Conservation (phyloP, 2,329 filamentous ascomycete genomes). For the Claviceps digitariae region DNA sequence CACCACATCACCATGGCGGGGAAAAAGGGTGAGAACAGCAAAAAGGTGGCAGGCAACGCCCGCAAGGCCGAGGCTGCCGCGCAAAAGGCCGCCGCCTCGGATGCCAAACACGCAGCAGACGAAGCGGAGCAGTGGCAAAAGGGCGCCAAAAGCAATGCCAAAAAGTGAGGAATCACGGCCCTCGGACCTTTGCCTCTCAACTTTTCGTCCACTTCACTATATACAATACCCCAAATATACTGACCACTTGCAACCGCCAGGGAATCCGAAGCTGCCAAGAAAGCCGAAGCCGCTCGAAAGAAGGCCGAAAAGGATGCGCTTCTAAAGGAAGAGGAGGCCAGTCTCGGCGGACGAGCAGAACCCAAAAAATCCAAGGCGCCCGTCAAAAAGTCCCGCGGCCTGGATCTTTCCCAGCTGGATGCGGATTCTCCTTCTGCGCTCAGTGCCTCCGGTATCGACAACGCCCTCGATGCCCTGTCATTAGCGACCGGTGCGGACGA, state of each 20-base stretch:
- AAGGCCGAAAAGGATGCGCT: conserved; percentile 86
- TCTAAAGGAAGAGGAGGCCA: conserved; percentile 68
- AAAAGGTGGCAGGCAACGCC: conserved; percentile 82
- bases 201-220: too few species aligned
- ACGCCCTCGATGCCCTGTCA: conserved; percentile 76
- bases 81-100: conserved; percentile 59
- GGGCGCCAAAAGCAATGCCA: conserved; percentile 70
- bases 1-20: conserved; percentile 42
- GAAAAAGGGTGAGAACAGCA: conserved; percentile 71
- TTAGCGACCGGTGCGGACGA: conserved; percentile 42
- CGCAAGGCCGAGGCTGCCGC: conserved; percentile 84
- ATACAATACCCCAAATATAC: neutral
- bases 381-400: conserved; percentile 55
- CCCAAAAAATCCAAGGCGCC: conserved; percentile 58
- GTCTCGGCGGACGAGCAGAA: conserved; percentile 38
- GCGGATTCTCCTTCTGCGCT: conserved; percentile 45
- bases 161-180: conserved; percentile 49
- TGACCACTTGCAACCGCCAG: conserved; percentile 10
- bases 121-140: conserved; percentile 74
- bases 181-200: conserved; percentile 13
- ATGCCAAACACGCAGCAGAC: conserved; percentile 48
- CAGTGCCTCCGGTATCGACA: conserved; percentile 81
- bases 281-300: conserved; percentile 75
- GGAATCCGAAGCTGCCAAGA: conserved; percentile 41
- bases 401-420: conserved; percentile 67